A percentile compares a stretch with the other conserved stretches of the same genome.
phyloP scores from a whole-genome alignment of 768 basidiomycete genomes.

The Terana coerulea region DNA sequence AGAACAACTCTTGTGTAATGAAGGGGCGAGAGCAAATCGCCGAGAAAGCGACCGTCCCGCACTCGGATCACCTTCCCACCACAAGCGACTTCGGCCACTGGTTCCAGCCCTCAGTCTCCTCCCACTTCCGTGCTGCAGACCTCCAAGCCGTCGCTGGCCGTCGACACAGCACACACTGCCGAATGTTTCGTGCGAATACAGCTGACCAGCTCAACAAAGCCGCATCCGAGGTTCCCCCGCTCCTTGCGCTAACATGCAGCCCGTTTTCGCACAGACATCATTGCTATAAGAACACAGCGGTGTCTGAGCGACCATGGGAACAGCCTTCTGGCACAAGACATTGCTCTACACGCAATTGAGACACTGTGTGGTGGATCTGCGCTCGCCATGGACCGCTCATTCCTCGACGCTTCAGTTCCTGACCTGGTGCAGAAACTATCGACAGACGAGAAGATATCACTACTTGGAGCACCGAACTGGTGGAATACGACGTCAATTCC shows the following conservation, averaged over 20 bases:
- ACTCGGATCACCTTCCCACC: conserved; percentile 2
- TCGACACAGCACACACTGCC: background rate
- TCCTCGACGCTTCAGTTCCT: conserved; percentile 50
- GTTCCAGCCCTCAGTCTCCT: background rate
- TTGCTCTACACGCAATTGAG: background rate
- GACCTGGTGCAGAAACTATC: conserved; percentile 49
- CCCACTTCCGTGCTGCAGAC: background rate
- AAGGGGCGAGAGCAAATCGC: background rate
- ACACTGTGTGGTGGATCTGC: conserved; percentile 10
- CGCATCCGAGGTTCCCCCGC: conserved; percentile 13
- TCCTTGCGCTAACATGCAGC: conserved; percentile 4
- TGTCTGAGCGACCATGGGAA: background rate
- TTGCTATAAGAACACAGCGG: conserved; percentile 6
- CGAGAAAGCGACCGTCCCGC: background rate
- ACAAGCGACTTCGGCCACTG: conserved; percentile 6
- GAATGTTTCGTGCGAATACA: background rate
- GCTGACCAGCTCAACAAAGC: background rate
- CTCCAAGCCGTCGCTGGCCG: background rate
- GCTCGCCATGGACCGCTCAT: conserved; percentile 33
- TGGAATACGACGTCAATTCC: conserved; percentile 62
- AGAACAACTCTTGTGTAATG: background rate
- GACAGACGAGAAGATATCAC: conserved; percentile 58
- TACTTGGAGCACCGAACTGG: conserved; percentile 65
- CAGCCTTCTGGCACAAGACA: background rate
- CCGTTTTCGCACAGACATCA: conserved; percentile 8